Conservation (phyloP, 1,139 yeast species). For the Scheffersomyces titani region DNA sequence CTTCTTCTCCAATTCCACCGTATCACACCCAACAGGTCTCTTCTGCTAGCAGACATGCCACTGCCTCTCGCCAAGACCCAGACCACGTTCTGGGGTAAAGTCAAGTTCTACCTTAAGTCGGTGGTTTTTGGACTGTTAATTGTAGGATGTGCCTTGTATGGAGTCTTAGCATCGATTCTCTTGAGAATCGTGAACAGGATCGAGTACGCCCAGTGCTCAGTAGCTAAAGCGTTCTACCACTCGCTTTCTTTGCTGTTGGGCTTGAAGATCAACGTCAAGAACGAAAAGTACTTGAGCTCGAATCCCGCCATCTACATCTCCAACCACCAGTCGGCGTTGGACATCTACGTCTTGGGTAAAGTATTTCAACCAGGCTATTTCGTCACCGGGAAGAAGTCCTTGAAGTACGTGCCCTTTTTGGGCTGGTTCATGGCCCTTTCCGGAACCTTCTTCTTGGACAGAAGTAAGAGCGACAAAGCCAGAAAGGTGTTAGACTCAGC, state of each 20-base stretch:
- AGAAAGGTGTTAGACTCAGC: constrained; percentile 73
- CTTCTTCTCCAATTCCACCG: neutral
- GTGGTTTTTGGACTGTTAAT: constrained; percentile 53
- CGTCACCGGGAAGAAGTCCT: constrained; percentile 86
- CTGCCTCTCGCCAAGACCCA: neutral
- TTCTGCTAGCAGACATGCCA: neutral
- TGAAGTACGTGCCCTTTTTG: constrained; percentile 84
- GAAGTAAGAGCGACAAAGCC: constrained; percentile 78
- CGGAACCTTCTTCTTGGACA: constrained; percentile 88
- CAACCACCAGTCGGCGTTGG: constrained; percentile 92
- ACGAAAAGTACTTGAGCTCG: constrained; percentile 51
- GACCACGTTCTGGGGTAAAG: neutral
- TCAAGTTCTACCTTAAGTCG: constrained; percentile 59
- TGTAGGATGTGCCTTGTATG: constrained; percentile 67
- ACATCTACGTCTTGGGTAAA: constrained; percentile 75
- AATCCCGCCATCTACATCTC: constrained; percentile 84
- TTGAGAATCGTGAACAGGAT: constrained; percentile 72
- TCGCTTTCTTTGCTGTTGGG: constrained; percentile 65
- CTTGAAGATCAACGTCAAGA: constrained; percentile 65
- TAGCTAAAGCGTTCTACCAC: constrained; percentile 78
- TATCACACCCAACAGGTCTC: neutral
- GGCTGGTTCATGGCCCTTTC: constrained; percentile 95
- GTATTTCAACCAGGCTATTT: constrained; percentile 87
- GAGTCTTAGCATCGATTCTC: constrained; percentile 72
- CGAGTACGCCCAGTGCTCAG: constrained; percentile 83